Conservation (phyloP, 2,329 filamentous ascomycete species). For the Aspergillus tamarii region DNA sequence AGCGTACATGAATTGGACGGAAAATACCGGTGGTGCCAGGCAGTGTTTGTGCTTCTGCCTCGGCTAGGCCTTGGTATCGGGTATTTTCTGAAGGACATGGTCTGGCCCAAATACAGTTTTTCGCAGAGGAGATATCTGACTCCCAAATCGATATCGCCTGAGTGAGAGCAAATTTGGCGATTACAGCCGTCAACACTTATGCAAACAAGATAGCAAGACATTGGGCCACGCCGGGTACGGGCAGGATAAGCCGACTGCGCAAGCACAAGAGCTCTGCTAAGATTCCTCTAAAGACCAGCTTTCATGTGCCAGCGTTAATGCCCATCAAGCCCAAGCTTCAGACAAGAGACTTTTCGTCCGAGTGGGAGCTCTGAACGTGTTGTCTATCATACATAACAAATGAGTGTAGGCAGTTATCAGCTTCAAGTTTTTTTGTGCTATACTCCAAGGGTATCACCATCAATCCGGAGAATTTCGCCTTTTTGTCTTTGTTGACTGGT, state of each 20-base stretch:
- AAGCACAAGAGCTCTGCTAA: not conserved
- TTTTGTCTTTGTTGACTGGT: not conserved
- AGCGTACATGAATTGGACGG: slow-evolving; percentile 15
- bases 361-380: not conserved
- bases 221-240: not conserved
- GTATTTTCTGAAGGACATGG: slow-evolving; percentile 24
- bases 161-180: not conserved
- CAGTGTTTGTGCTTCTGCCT: slow-evolving; percentile 20
- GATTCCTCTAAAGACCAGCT: not conserved
- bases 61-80: slow-evolving; percentile 23
- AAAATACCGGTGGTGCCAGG: slow-evolving; percentile 25
- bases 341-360: too few relatives aligned
- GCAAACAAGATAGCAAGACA: not conserved
- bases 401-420: not conserved
- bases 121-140: slow-evolving; percentile 10
- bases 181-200: not conserved
- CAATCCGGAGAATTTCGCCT: not conserved
- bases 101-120: slow-evolving; percentile 24
- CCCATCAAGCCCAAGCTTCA: not conserved
- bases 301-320: not conserved
- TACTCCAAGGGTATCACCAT: not conserved
- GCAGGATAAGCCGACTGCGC: not conserved
- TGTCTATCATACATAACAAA: not conserved
- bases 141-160: not conserved
- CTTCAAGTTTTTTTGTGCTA: not conserved